These are phyloP conservation scores for Colletotrichum eremochloae DNA, from an alignment of 2,329 filamentous ascomycete genomes.

Conservation along the genomic window DNA sequence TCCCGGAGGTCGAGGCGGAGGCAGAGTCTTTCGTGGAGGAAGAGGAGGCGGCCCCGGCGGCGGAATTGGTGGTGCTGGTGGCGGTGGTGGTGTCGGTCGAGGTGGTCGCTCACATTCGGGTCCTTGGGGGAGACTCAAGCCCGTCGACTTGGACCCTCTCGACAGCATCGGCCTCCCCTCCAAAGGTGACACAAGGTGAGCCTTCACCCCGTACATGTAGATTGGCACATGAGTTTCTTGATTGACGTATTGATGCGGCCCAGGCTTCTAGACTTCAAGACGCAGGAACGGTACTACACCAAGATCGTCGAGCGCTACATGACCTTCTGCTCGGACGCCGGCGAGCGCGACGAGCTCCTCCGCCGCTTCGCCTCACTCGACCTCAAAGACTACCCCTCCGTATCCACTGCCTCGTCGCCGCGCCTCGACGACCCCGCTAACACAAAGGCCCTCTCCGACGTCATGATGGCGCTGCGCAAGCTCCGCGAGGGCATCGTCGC, in stretches of 20 bases:
- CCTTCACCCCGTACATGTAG: neutral
- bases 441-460: conserved; percentile 76
- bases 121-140: conserved; percentile 79
- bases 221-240: conserved; percentile 7
- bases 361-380: conserved; percentile 78
- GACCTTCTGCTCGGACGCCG: conserved; percentile 84
- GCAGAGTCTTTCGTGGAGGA: conserved; percentile 13
- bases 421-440: conserved; percentile 50
- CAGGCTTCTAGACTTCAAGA: conserved; percentile 80
- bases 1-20: conserved; percentile 30
- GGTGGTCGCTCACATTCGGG: conserved; percentile 58
- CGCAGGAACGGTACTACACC: conserved; percentile 87
- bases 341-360: conserved; percentile 79
- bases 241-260: conserved; percentile 15
- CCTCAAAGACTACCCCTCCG: conserved; percentile 47
- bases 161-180: conserved; percentile 88
- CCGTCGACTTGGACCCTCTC: conserved; percentile 80
- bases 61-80: neutral
- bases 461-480: conserved; percentile 89
- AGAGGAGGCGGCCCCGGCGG: conserved; percentile 2
- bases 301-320: conserved; percentile 91
- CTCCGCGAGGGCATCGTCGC: conserved; percentile 91
- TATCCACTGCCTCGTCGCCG: conserved; percentile 35
- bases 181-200: conserved; percentile 88
- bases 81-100: conserved; percentile 36